phyloP scores from a whole-genome alignment of 2,329 filamentous ascomycete species.

The Cladobotryum mycophilum region DNA sequence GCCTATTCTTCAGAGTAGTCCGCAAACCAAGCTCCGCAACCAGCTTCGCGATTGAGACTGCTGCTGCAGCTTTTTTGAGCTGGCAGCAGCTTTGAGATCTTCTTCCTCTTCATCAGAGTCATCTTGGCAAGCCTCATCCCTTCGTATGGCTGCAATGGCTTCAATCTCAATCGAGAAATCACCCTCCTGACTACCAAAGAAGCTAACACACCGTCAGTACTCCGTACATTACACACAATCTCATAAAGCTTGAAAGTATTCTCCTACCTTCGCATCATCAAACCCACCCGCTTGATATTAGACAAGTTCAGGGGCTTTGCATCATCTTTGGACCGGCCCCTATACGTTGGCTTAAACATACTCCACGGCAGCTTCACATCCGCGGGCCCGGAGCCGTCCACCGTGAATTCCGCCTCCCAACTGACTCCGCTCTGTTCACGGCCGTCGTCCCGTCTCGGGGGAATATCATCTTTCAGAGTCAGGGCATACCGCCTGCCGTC shows the following conservation, averaged over 20 bases:
- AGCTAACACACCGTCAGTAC: slow-evolving; percentile 42
- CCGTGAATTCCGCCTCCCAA: slow-evolving; percentile 66
- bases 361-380: slow-evolving; percentile 56
- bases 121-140: not conserved
- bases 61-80: not conserved
- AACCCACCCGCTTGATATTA: slow-evolving; percentile 58
- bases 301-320: slow-evolving; percentile 52
- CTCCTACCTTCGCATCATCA: slow-evolving; percentile 75
- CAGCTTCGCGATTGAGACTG: slow-evolving; percentile 7
- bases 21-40: slow-evolving; percentile 24
- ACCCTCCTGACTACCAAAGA: slow-evolving; percentile 69
- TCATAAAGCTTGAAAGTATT: not conserved
- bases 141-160: slow-evolving; percentile 23
- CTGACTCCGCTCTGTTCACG: slow-evolving; percentile 65
- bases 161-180: slow-evolving; percentile 43
- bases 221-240: slow-evolving; percentile 17
- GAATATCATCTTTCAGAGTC: slow-evolving; percentile 64
- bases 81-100: slow-evolving; percentile 9
- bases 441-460: slow-evolving; percentile 52
- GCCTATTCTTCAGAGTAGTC: slow-evolving; percentile 14
- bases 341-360: slow-evolving; percentile 64
- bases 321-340: slow-evolving; percentile 59
- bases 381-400: slow-evolving; percentile 16
- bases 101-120: slow-evolving; percentile 20
- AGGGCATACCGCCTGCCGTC: slow-evolving; percentile 68